Evolutionary conservation across 2,329 filamentous ascomycete species (phyloP), one percentile per base, ranked within the genome.

Genomic region (Epichloe aotearoae): DNA sequence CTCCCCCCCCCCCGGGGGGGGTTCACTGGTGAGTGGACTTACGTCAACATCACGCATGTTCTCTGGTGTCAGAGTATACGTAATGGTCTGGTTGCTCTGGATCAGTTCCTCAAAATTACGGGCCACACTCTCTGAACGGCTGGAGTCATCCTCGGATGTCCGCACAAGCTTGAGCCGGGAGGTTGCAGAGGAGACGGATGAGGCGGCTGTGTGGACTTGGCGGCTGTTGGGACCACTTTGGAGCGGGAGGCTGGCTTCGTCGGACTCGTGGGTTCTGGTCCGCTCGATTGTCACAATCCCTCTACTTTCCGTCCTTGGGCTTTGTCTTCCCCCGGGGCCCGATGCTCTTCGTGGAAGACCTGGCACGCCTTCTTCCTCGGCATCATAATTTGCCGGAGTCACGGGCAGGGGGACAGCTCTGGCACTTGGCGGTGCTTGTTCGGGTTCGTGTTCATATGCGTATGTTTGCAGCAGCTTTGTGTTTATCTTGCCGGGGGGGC

Each of bases 11-110:
- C 20, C 11, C 20, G 36, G 15, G 36, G 4, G 3, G 36, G 36
- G 7, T 26, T 26, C 6, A 26, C 7, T 8, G 26, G 26, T 1
- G 2, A 30, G 6, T 33, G 40, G 5, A 72, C 78, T 69, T 69
- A 86, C 84, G 65, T 87, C 82, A 58, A 86, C 82, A 56, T 86
- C 78, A 54, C 85, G 82, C 77, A 91, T 87, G 57, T 76, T 86
- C 61, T 86, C 82, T 0, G 87, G 86, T 0, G 87, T 93, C 30
- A 91, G 72, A 2, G 87, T 91, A 63, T 85, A 91, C 58, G 87
- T 86, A 42, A 91, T 82, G 1, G 87, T 91, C 62, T 89, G 80
- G 58, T 88, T 84, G 64, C 86, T 89, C 51, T 86, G 80, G 55
- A 93, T 90, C 47, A 91, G 73, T 58, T 89, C 77, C 61, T 93